These are phyloP conservation scores for Populus nigra DNA, from an alignment of 345 rosid genomes.

Conservation along the genomic window DNA sequence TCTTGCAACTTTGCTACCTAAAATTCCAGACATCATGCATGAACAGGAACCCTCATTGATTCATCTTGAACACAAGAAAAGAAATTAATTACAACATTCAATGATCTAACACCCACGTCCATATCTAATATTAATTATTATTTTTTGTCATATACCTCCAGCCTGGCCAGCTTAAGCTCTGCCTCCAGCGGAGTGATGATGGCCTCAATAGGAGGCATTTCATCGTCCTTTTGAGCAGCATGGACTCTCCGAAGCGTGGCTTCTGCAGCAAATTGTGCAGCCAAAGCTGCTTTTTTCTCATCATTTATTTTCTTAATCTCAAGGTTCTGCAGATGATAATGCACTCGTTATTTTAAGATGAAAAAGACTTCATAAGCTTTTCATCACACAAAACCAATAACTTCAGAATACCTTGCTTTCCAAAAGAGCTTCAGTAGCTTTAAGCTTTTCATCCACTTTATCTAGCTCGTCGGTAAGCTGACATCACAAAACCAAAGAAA, in stretches of 20 bases:
- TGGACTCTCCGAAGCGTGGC: conserved; percentile 53
- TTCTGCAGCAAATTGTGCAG: conserved; percentile 55
- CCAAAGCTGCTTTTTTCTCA: conserved; percentile 46
- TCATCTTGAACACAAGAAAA: not conserved
- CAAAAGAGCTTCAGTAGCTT: conserved; percentile 40
- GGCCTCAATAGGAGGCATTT: conserved; percentile 59
- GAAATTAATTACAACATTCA: not conserved
- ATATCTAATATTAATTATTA: not conserved
- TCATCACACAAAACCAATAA: not conserved
- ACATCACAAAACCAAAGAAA: conserved; percentile 5
- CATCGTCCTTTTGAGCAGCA: conserved; percentile 55
- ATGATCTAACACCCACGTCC: not conserved
- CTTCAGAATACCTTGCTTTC: conserved; percentile 45
- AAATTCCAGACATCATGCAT: conserved; percentile 4
- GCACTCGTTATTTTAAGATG: conserved; percentile 2
- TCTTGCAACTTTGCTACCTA: conserved; percentile 47
- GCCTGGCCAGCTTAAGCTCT: conserved; percentile 48
- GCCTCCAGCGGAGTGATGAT: conserved; percentile 50
- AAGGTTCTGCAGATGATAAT: conserved; percentile 33
- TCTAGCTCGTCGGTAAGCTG: conserved; percentile 43
- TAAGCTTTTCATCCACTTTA: conserved; percentile 43
- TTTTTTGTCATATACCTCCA: conserved; percentile 31
- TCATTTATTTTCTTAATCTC: conserved; percentile 50
- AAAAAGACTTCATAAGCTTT: not conserved
- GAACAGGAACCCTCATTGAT: not conserved